Evolutionary conservation across 1,139 yeast species (phyloP).

Genomic region (Debaryomyces singareniensis): DNA sequence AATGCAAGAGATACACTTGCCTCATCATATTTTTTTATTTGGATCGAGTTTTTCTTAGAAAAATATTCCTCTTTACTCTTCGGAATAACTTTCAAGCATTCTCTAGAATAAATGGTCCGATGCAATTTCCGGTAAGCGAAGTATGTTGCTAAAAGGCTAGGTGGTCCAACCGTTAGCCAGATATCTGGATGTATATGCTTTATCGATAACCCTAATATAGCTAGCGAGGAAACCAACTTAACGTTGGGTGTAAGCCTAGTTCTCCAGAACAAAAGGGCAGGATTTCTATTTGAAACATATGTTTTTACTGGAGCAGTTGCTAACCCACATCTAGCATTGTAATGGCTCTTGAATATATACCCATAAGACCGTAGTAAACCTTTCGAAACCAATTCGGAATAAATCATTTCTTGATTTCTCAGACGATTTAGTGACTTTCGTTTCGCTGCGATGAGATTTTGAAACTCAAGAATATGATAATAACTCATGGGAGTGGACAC

Average conservation of each 20-base stretch:
- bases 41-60: constrained; percentile 11
- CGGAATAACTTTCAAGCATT: constrained; percentile 9
- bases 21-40: constrained; percentile 29
- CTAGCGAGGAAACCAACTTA: constrained; percentile 25
- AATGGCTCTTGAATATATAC: too few relatives aligned
- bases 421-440: too few relatives aligned
- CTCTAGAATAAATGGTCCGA: constrained; percentile 11
- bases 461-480: too few relatives aligned
- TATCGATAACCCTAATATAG: constrained; percentile 21
- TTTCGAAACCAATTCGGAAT: too few relatives aligned
- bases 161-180: constrained; percentile 33
- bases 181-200: constrained; percentile 33
- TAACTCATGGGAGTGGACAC: constrained; percentile 59
- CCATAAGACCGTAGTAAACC: too few relatives aligned
- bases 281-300: constrained; percentile 20
- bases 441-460: too few relatives aligned
- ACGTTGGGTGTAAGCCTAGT: constrained; percentile 19
- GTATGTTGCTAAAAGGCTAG: constrained; percentile 22
- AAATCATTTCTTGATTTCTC: too few relatives aligned
- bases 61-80: constrained; percentile 5
- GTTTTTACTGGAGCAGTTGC: constrained; percentile 16
- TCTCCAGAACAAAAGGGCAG: constrained; percentile 21
- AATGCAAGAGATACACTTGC: constrained; percentile 22
- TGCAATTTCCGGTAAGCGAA: constrained; percentile 15
- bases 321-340: too few relatives aligned